Base-by-base conservation (phyloP, 1,284 basidiomycete genomes). In the Ganoderma boninense region DNA sequence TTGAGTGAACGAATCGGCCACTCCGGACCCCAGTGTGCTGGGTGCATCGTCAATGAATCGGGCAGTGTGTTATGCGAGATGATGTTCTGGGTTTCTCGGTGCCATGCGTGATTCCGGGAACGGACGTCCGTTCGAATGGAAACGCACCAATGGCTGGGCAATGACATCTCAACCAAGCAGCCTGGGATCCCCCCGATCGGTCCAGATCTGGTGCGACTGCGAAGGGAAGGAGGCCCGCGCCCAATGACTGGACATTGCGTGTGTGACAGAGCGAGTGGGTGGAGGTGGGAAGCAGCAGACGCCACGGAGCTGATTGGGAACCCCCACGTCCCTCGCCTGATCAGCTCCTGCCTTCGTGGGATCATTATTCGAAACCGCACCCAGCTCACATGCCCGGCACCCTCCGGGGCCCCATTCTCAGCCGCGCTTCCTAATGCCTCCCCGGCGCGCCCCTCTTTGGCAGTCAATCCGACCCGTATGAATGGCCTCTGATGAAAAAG, bases 251-350 rank as follows among this genome's bases (percentile, higher is more conserved):
- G 63, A 26, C 60, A 42, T 29, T 44, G 60, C 60, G 14, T 44
- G 60, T 40, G 60, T 40, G 60, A 62, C 42, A 42, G 32, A 32
- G 32, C 32, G 32, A 32, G 32, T 32, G 32, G 32, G 32, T 32
- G 5, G 32, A 32, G 32, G 23, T 62, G 49, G 38, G 60, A 65
- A 29, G 64, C 60, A 59, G 44, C 20, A 63, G 67, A 74, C 71
- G 70, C 73, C 71, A 72, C 73, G 69, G 69, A 38, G 73, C 71
- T 69, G 70, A 72, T 74, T 72, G 73, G 64, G 69, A 72, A 71
- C 67, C 42, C 57, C 66, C 68, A 71, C 70, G 61, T 71, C 66
- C 66, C 64, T 71, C 67, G 56, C 66, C 68, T 71, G 72, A 73
- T 73, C 59, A 61, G 61, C 64, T 68, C 68, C 68, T 68, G 66